Conservation (phyloP, 805 yeast genomes). For the Zygoascus tannicola region DNA sequence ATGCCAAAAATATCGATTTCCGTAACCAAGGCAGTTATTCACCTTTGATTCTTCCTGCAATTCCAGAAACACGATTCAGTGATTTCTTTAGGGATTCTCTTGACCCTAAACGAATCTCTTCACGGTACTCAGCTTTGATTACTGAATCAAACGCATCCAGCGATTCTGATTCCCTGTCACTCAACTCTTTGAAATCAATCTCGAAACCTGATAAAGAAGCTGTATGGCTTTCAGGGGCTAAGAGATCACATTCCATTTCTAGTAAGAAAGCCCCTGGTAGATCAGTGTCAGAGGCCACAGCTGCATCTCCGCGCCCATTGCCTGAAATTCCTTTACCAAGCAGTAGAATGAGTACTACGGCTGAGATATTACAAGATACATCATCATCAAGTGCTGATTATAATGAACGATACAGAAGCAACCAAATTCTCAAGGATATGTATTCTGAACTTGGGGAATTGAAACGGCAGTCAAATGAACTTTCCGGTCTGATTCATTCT, state of each 20-base stretch:
- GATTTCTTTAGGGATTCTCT: conserved; percentile 3
- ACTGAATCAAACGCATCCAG: neutral
- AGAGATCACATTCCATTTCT: neutral
- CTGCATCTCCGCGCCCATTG: conserved; percentile 2
- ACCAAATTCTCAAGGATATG: conserved; percentile 17
- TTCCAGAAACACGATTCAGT: conserved; percentile 1
- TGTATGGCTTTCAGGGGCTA: neutral
- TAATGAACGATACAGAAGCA: conserved; percentile 8
- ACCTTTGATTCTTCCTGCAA: neutral
- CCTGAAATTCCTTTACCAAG: conserved; percentile 1
- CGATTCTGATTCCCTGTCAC: too few species aligned
- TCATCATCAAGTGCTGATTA: neutral
- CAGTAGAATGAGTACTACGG: conserved; percentile 2
- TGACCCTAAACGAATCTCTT: neutral
- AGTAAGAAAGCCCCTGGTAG: neutral
- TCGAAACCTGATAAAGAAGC: neutral
- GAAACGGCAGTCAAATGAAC: conserved; percentile 15
- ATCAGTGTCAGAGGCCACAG: neutral
- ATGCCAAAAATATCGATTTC: neutral
- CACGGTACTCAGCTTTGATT: neutral
- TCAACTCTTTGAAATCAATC: neutral
- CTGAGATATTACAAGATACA: neutral
- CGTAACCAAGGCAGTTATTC: neutral
- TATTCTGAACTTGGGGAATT: conserved; percentile 18
- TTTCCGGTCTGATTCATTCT: conserved; percentile 12